phyloP scores from a whole-genome alignment of 2,329 filamentous ascomycete genomes.

The Colletotrichum chlorophyti region DNA sequence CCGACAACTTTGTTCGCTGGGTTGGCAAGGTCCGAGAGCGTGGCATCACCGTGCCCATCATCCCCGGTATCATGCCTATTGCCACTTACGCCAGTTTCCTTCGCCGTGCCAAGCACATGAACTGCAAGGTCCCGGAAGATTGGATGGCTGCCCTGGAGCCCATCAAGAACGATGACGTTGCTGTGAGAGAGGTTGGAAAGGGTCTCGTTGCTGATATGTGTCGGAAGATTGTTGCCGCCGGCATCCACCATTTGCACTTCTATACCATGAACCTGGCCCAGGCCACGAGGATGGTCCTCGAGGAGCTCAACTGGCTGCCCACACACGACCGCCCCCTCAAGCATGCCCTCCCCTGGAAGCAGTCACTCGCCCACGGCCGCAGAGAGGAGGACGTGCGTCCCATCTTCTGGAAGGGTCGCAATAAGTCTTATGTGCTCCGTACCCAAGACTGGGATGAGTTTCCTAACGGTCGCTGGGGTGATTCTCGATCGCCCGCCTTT shows the following conservation, averaged over 20 bases:
- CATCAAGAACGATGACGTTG: conserved; percentile 95
- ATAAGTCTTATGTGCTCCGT: conserved; percentile 92
- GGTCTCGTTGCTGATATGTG: conserved; percentile 89
- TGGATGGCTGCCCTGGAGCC: conserved; percentile 88
- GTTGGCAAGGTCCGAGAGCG: conserved; percentile 83
- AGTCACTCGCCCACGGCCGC: conserved; percentile 87
- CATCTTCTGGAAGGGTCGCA: conserved; percentile 98
- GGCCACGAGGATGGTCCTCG: conserved; percentile 90
- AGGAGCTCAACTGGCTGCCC: conserved; percentile 85
- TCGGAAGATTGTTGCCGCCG: conserved; percentile 80
- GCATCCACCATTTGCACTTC: conserved; percentile 91
- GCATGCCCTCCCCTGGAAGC: conserved; percentile 94
- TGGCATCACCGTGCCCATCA: conserved; percentile 83
- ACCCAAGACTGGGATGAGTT: conserved; percentile 99
- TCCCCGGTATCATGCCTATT: conserved; percentile 88
- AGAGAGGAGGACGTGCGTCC: conserved; percentile 95
- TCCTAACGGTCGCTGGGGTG: conserved; percentile 97
- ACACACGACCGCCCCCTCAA: conserved; percentile 79
- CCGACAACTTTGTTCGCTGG: conserved; percentile 93
- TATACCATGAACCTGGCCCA: conserved; percentile 99
- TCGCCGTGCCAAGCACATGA: conserved; percentile 88
- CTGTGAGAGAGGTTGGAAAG: conserved; percentile 89
- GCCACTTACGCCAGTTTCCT: conserved; percentile 94
- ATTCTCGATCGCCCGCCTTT: conserved; percentile 94
- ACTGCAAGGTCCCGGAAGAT: conserved; percentile 79